Evolutionary conservation across 1,284 basidiomycete species (phyloP), one percentile per base, ranked within the genome.

Genomic region (Puccinia hordei): DNA sequence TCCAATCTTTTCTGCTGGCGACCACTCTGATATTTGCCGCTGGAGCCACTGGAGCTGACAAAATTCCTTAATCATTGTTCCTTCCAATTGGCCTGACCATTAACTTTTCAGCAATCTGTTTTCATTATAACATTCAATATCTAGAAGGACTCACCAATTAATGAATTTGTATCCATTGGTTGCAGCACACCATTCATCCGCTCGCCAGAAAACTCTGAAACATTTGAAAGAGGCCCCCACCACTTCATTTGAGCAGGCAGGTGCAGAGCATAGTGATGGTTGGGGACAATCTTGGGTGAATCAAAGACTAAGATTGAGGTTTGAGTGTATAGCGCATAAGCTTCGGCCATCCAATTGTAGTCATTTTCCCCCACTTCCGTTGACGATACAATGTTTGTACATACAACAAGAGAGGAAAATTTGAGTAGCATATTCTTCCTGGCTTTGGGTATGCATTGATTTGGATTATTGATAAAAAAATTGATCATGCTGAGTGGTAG

Each of bases 401-500:
- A 61, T 2, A 61, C 35, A 13, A 61, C 59, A 27, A 61, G 59
- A 13, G 59, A 61, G 15, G 33, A 61, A 35, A 61, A 61, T 15
- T 61, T 65, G 61, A 65, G 61, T 0, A 44, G 15, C 19, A 24
- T 41, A 12, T 38, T 41, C 13, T 41, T 2, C 5, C 19, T 9
- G 13, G 27, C 38, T 3, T 22, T 5, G 2, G 38, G 0, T n/a
- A 10, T 10, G 12, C 35, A 3, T 33, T 65, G 17, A 12, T 13
- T 13, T 61, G 59, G 59, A 30, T 61, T 35, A 3, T 61, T 33
- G 30, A 65, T 22, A 22, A 65, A 44, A 38, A 65, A 65, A 13
- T 81, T 73, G 19, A 80, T 33, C 2, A 77, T 41, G 53, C 68
- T 65, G 22, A 82, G 69, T 24, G 82, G 82, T 44, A 82, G 59